phyloP scores from a whole-genome alignment of 1,284 basidiomycete species.

The Phaffia rhodozyma region DNA sequence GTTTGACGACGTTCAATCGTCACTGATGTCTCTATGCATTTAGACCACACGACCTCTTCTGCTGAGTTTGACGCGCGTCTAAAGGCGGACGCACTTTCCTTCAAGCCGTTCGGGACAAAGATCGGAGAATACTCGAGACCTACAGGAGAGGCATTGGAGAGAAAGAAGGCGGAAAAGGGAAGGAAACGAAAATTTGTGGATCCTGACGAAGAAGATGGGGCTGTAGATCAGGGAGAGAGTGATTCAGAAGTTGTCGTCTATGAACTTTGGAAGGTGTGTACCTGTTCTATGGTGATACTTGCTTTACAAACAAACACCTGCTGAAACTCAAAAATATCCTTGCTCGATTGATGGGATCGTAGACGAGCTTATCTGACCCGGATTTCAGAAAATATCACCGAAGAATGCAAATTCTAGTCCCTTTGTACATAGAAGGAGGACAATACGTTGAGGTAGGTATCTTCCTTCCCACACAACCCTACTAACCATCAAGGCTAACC shows the following conservation, averaged over 20 bases:
- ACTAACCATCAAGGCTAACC: background rate
- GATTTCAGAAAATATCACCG: slow-evolving; percentile 87
- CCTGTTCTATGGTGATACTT: background rate
- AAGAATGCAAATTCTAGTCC: slow-evolving; percentile 87
- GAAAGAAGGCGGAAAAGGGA: slow-evolving; percentile 44
- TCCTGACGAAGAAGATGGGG: slow-evolving; percentile 21
- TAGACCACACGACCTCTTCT: slow-evolving; percentile 56
- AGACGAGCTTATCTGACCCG: slow-evolving; percentile 73
- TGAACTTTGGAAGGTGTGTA: slow-evolving; percentile 73
- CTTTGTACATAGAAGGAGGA: slow-evolving; percentile 90
- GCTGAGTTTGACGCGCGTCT: slow-evolving; percentile 53
- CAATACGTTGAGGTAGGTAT: slow-evolving; percentile 61
- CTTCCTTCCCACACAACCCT: background rate
- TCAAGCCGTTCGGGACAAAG: slow-evolving; percentile 63
- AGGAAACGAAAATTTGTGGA: slow-evolving; percentile 7
- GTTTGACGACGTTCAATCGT: background rate
- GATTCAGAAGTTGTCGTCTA: slow-evolving; percentile 54
- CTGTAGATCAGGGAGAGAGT: slow-evolving; percentile 40
- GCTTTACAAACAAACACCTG: background rate
- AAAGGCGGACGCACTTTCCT: slow-evolving; percentile 57
- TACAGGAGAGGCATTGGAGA: slow-evolving; percentile 34
- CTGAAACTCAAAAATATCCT: background rate
- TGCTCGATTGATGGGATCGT: background rate
- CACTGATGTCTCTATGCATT: background rate
- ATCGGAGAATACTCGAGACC: slow-evolving; percentile 60